A percentile compares a stretch with the other conserved stretches of the same genome.
Evolutionary conservation across 2,329 filamentous ascomycete genomes (phyloP).

Genomic region (Helminthosporium solani): DNA sequence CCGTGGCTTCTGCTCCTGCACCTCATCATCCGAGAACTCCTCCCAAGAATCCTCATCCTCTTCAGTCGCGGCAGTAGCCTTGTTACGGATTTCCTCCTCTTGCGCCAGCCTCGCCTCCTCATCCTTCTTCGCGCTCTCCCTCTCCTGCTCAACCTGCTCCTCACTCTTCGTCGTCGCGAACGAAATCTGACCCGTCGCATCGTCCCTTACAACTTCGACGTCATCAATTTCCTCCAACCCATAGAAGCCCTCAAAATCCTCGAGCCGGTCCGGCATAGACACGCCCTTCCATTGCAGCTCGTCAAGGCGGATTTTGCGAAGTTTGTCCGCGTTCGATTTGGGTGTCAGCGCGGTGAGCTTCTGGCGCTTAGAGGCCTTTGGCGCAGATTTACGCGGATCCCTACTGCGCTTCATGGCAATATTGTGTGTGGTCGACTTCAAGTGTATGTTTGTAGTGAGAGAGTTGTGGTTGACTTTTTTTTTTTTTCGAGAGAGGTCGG

Average conservation of each 20-base stretch:
- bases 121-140: conserved; percentile 18
- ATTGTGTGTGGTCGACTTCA: background rate
- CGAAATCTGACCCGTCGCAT: conserved; percentile 51
- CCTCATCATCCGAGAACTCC: conserved; percentile 29
- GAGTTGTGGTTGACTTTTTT: conserved; percentile 6
- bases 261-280: conserved; percentile 69
- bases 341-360: conserved; percentile 30
- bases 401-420: conserved; percentile 42
- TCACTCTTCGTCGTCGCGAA: conserved; percentile 40
- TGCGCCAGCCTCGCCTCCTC: conserved; percentile 4
- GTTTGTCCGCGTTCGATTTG: conserved; percentile 21
- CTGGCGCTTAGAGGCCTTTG: conserved; percentile 47
- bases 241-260: conserved; percentile 92
- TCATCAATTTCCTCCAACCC: conserved; percentile 89
- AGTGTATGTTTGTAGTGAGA: conserved; percentile 5
- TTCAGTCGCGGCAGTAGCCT: conserved; percentile 18
- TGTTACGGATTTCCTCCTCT: conserved; percentile 12
- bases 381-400: conserved; percentile 40
- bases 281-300: conserved; percentile 65
- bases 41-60: conserved; percentile 25
- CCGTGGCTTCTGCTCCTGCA: conserved; percentile 4
- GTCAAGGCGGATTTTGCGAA: conserved; percentile 46
- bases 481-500: conserved; percentile 15
- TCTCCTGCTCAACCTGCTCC: conserved; percentile 25
- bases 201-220: conserved; percentile 73